Evolutionary conservation across 805 yeast genomes (phyloP).

Genomic region (Lipomyces starkeyi): DNA sequence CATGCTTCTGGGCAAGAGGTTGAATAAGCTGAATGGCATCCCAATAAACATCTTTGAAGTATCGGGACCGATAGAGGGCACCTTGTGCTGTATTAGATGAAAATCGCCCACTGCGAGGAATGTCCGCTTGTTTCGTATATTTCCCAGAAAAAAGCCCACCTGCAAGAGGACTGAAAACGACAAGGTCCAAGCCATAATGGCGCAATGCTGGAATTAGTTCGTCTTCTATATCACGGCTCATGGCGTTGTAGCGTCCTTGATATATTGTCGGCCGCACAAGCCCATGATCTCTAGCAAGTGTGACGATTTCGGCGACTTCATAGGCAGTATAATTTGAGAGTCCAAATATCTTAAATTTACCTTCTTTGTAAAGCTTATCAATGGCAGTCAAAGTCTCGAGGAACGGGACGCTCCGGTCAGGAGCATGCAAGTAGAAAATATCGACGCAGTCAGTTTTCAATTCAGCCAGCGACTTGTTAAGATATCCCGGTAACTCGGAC

Average conservation of each 20-base stretch:
- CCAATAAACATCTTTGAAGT: constrained; percentile 37
- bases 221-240: constrained; percentile 39
- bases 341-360: constrained; percentile 42
- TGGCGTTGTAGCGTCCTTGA: constrained; percentile 43
- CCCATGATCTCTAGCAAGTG: constrained; percentile 34
- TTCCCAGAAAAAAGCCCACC: constrained; percentile 41
- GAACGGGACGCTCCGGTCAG: constrained; percentile 39
- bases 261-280: constrained; percentile 41
- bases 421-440: constrained; percentile 40
- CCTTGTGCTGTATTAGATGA: constrained; percentile 28
- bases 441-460: constrained; percentile 38
- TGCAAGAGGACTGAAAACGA: constrained; percentile 42
- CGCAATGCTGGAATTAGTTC: constrained; percentile 40
- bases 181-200: constrained; percentile 36
- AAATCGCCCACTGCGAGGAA: constrained; percentile 38
- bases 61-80: constrained; percentile 35
- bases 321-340: constrained; percentile 39
- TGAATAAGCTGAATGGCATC: constrained; percentile 38
- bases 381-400: constrained; percentile 40
- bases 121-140: constrained; percentile 28
- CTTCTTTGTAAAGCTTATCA: constrained; percentile 38
- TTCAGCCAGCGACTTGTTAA: constrained; percentile 33
- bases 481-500: constrained; percentile 31
- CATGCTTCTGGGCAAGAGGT: constrained; percentile 33
- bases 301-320: constrained; percentile 39